Evolutionary conservation across 1,139 yeast species (phyloP).

Genomic region (Debaryomyces udenii): DNA sequence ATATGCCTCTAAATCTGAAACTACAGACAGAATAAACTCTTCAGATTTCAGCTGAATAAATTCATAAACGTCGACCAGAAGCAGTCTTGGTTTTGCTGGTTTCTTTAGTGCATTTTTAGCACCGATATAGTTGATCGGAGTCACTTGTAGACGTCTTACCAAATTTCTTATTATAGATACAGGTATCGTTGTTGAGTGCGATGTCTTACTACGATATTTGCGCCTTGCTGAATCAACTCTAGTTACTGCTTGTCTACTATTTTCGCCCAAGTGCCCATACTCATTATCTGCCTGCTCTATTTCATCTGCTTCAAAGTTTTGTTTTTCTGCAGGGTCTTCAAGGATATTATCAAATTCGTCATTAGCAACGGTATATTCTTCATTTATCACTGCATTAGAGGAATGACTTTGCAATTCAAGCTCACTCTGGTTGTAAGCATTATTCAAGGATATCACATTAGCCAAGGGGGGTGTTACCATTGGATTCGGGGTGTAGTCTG

Average conservation of each 20-base stretch:
- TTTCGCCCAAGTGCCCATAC: not conserved
- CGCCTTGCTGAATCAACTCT: not conserved
- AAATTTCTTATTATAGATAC: constrained; percentile 13
- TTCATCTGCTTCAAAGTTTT: not conserved
- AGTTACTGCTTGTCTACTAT: too few species aligned
- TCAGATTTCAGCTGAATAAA: constrained; percentile 27
- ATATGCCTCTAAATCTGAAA: constrained; percentile 38
- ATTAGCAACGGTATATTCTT: constrained; percentile 22
- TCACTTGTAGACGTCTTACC: constrained; percentile 13
- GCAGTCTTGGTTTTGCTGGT: constrained; percentile 9
- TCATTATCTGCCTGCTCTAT: not conserved
- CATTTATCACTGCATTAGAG: constrained; percentile 21
- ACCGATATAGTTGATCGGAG: not conserved
- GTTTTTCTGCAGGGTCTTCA: constrained; percentile 1
- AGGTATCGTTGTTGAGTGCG: constrained; percentile 9
- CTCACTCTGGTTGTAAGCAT: not conserved
- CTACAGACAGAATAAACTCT: constrained; percentile 36
- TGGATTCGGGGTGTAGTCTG: too few species aligned
- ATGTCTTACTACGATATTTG: not conserved
- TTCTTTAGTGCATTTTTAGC: constrained; percentile 9
- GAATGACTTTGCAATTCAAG: not conserved
- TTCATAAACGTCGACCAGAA: constrained; percentile 13
- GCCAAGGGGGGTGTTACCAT: not conserved
- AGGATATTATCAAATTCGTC: constrained; percentile 9
- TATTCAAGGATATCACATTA: not conserved